These are phyloP conservation scores for Oemleria cerasiformis DNA, from an alignment of 306 rosid species.

Conservation along the genomic window DNA sequence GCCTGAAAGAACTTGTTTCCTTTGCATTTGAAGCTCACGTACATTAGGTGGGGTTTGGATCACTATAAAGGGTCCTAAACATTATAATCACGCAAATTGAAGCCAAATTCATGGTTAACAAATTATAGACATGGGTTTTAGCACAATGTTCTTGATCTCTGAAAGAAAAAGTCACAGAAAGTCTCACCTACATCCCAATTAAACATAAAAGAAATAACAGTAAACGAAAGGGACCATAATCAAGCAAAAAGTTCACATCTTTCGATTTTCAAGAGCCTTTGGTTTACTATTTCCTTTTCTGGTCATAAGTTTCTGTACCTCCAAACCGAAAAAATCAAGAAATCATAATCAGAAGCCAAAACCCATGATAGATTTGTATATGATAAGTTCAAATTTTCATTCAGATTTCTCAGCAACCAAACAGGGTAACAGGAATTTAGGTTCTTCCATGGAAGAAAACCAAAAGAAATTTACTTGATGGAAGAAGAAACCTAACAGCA, in stretches of 20 bases:
- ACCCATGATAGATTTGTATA: background rate
- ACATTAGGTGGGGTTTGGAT: background rate
- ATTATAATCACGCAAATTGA: background rate
- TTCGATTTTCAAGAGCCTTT: background rate
- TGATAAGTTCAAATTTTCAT: background rate
- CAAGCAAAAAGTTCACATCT: background rate
- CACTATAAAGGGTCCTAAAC: background rate
- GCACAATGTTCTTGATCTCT: background rate
- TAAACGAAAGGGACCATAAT: background rate
- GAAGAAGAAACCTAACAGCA: background rate
- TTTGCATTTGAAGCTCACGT: background rate
- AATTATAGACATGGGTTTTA: background rate
- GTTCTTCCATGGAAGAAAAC: too few species aligned
- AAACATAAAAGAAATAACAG: too few species aligned
- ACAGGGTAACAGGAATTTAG: background rate
- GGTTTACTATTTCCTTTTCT: background rate
- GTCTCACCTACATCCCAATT: background rate
- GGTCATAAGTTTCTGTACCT: background rate
- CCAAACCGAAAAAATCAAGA: background rate
- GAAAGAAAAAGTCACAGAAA: background rate
- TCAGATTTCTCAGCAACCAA: constrained; percentile 11
- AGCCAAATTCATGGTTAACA: background rate
- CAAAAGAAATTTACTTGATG: background rate
- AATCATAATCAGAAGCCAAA: background rate
- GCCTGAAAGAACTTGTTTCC: background rate